These are phyloP conservation scores for Phytophthora niederhauseri DNA, from an alignment of 352 stramenopile genomes.

Conservation along the genomic window DNA sequence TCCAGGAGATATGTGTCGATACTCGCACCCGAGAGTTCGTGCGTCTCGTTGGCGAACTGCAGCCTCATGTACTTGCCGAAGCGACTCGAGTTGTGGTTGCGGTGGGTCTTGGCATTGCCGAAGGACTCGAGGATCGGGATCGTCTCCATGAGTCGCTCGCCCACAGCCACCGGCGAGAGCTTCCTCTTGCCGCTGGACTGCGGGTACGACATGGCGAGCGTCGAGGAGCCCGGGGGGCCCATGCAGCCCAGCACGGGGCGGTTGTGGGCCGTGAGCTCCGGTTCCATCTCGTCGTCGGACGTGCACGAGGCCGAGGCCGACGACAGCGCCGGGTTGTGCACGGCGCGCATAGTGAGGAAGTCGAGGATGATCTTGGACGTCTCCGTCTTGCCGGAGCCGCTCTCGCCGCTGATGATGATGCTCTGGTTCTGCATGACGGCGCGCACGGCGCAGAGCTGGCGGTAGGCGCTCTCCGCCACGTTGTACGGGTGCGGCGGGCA, in stretches of 20 bases:
- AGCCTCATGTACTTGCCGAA: conserved; percentile 94
- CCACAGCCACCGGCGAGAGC: conserved; percentile 69
- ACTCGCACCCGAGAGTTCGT: conserved; percentile 79
- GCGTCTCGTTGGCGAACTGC: conserved; percentile 69
- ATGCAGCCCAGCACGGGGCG: conserved; percentile 35
- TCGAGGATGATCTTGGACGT: conserved; percentile 95
- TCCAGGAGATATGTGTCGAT: conserved; percentile 88
- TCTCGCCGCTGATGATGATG: conserved; percentile 96
- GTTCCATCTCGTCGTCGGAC: conserved; percentile 69
- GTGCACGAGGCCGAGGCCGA: conserved; percentile 47
- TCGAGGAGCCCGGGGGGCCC: conserved; percentile 49
- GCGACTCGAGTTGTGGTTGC: conserved; percentile 92
- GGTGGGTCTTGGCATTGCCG: conserved; percentile 88
- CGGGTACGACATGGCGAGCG: conserved; percentile 74
- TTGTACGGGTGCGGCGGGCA: conserved; percentile 86
- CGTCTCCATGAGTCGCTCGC: conserved; percentile 84
- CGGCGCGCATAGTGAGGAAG: conserved; percentile 79
- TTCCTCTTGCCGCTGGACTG: conserved; percentile 62
- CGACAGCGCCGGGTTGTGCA: conserved; percentile 54
- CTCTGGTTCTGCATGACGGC: conserved; percentile 93
- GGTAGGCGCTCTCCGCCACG: conserved; percentile 86
- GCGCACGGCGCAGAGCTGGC: conserved; percentile 78
- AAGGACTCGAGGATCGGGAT: conserved; percentile 94
- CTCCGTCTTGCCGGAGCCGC: conserved; percentile 95
- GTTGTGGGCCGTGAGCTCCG: conserved; percentile 54